Evolutionary conservation across 306 rosid species (phyloP).

Genomic region (Acacia acuminata): DNA sequence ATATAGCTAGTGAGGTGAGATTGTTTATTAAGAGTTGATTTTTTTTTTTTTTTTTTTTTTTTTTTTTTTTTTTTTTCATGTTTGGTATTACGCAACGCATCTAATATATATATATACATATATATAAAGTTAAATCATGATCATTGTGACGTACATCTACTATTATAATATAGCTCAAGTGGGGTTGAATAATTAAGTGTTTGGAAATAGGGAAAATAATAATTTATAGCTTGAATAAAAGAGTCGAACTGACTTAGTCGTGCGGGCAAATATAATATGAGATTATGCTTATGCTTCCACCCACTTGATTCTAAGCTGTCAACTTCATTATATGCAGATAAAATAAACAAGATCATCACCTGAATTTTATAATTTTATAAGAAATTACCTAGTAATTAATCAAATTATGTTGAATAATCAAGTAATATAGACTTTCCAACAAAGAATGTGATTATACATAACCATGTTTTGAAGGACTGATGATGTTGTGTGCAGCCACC

Average conservation of each 20-base stretch:
- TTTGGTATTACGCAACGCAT: too few relatives aligned
- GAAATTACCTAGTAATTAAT: slow-evolving; percentile 1
- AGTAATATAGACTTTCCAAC: slow-evolving; percentile 1
- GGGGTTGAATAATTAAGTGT: slow-evolving; percentile 9
- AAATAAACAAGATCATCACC: slow-evolving; percentile 19
- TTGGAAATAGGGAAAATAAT: slow-evolving; percentile 6
- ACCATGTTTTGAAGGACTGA: slow-evolving; percentile 16
- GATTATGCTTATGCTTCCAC: slow-evolving; percentile 23
- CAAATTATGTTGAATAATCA: slow-evolving; percentile 18
- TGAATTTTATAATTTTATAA: slow-evolving; percentile 33
- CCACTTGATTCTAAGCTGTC: slow-evolving; percentile 47
- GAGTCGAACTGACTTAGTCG: slow-evolving; percentile 39
- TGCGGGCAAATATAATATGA: slow-evolving; percentile 29
- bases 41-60: too few relatives aligned
- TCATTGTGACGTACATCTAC: not conserved
- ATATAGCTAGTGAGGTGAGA: not conserved
- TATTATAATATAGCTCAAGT: slow-evolving; percentile 29
- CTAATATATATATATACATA: too few relatives aligned
- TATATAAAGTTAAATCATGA: not conserved
- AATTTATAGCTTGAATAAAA: slow-evolving; percentile 10
- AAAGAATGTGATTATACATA: not conserved
- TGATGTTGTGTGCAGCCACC: slow-evolving; percentile 12
- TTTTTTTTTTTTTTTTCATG: too few relatives aligned
- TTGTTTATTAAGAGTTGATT: not conserved
- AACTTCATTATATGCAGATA: slow-evolving; percentile 26